A percentile compares a stretch with the other conserved stretches of the same genome.
These are phyloP conservation scores for Plectosphaerella plurivora DNA, from an alignment of 2,329 filamentous ascomycete species.

Conservation along the genomic window DNA sequence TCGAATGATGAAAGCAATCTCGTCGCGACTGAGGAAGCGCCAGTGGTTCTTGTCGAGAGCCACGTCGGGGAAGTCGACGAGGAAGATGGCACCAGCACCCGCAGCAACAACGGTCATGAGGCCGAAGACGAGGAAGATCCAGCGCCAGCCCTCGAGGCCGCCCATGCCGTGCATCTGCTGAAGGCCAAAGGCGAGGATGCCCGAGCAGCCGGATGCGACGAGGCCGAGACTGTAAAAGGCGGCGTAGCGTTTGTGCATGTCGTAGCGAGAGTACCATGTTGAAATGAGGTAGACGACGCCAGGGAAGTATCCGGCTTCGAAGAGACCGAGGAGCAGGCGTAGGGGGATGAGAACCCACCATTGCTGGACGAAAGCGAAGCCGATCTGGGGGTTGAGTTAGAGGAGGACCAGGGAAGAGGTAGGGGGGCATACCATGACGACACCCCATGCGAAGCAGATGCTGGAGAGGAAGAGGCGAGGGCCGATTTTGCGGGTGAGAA, in stretches of 20 bases:
- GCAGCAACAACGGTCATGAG: slow-evolving; percentile 30
- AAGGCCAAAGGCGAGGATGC: slow-evolving; percentile 39
- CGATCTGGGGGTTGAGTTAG: background rate
- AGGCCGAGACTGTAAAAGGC: slow-evolving; percentile 30
- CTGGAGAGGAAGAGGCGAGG: slow-evolving; percentile 14
- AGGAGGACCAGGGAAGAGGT: background rate
- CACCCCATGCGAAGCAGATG: slow-evolving; percentile 5
- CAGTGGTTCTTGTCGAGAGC: slow-evolving; percentile 33
- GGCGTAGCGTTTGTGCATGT: slow-evolving; percentile 21
- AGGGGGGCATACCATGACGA: background rate
- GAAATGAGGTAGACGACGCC: slow-evolving; percentile 39
- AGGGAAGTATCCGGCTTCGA: slow-evolving; percentile 58
- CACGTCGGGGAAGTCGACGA: slow-evolving; percentile 42
- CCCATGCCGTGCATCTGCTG: slow-evolving; percentile 35
- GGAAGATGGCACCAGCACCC: slow-evolving; percentile 31
- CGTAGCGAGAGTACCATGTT: slow-evolving; percentile 23
- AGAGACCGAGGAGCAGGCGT: slow-evolving; percentile 51
- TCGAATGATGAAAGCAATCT: slow-evolving; percentile 63
- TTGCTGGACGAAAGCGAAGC: slow-evolving; percentile 40
- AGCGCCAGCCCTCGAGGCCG: slow-evolving; percentile 39
- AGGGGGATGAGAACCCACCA: slow-evolving; percentile 51
- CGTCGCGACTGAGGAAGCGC: slow-evolving; percentile 58
- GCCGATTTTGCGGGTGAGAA: slow-evolving; percentile 15
- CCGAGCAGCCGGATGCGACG: slow-evolving; percentile 36
- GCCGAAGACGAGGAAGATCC: slow-evolving; percentile 53